Percentiles rank a stretch among this genome's conserved stretches.
Conservation (phyloP, 73 alveolate genomes). For the Stentor roeselii region DNA sequence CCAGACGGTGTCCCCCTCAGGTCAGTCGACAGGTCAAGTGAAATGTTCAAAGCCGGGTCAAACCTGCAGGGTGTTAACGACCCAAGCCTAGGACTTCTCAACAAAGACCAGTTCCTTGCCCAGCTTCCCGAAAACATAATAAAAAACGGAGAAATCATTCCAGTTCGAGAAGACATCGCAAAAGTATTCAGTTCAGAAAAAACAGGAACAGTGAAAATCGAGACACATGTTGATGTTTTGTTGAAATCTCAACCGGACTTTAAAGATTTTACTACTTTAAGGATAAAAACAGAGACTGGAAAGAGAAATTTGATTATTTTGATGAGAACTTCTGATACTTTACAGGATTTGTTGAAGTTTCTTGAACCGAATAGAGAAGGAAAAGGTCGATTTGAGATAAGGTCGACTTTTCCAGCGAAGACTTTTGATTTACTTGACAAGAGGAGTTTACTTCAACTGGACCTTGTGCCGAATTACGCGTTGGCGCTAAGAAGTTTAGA, state of each 20-base stretch:
- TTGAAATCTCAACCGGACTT: conserved; percentile 34
- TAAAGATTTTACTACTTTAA: conserved; percentile 37
- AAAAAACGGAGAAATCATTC: conserved; percentile 63
- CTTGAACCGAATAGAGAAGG: conserved; percentile 41
- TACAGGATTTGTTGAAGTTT: conserved; percentile 25
- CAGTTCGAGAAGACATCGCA: conserved; percentile 65
- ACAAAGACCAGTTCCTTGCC: conserved; percentile 43
- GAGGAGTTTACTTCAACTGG: conserved; percentile 43
- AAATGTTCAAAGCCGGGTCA: conserved; percentile 33
- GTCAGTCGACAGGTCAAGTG: conserved; percentile 55
- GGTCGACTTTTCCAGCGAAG: conserved; percentile 54
- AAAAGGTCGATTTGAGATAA: conserved; percentile 30
- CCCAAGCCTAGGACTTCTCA: conserved; percentile 33
- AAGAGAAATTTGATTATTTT: conserved; percentile 46
- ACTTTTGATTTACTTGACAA: conserved; percentile 37
- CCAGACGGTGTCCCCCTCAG: conserved; percentile 92
- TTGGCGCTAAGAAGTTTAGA: conserved; percentile 14
- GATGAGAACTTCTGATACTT: conserved; percentile 27
- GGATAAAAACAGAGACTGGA: conserved; percentile 63
- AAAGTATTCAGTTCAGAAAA: conserved; percentile 47
- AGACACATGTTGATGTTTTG: conserved; percentile 42
- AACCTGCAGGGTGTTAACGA: background rate
- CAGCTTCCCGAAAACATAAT: conserved; percentile 53
- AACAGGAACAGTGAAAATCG: conserved; percentile 43
- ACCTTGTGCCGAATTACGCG: conserved; percentile 45